These are phyloP conservation scores for Tausonia pullulans DNA, from an alignment of 1,284 basidiomycete species.

Conservation along the genomic window DNA sequence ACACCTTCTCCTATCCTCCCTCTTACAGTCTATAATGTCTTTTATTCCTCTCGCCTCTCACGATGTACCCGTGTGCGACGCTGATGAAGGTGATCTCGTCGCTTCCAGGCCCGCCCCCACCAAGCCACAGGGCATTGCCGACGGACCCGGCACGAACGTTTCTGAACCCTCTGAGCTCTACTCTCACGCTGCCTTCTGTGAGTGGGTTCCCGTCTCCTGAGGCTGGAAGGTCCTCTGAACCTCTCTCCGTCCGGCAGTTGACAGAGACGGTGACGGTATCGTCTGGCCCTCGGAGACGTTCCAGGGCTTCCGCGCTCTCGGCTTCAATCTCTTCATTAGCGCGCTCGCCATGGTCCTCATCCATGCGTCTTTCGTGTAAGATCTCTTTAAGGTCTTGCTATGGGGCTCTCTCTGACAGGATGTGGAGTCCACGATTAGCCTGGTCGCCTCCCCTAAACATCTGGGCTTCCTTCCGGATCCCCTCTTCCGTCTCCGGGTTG, in stretches of 20 bases:
- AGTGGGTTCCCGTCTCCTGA: background rate
- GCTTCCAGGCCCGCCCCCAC: background rate
- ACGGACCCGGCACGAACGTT: background rate
- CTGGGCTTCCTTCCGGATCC: conserved; percentile 3
- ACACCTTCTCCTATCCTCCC: no score
- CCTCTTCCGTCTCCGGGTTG: background rate
- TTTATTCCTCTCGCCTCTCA: no score
- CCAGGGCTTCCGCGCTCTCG: conserved; percentile 7
- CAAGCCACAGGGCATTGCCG: background rate
- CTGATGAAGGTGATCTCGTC: no score
- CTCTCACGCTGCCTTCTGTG: conserved; percentile 6
- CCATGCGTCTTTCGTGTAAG: conserved; percentile 6
- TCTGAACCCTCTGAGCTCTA: background rate
- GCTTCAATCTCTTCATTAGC: conserved; percentile 3
- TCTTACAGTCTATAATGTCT: no score
- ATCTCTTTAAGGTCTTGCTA: background rate
- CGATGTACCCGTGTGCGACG: no score
- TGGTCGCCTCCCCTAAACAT: background rate
- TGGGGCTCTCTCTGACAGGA: background rate
- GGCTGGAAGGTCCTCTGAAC: background rate
- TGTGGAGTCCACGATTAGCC: background rate
- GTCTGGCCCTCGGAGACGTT: conserved; percentile 11
- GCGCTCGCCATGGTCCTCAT: conserved; percentile 1
- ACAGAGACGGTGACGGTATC: conserved; percentile 11
- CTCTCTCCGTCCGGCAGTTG: background rate